Evolutionary conservation across 495 filamentous ascomycete genomes (phyloP).

Genomic region (Neurospora sp.): DNA sequence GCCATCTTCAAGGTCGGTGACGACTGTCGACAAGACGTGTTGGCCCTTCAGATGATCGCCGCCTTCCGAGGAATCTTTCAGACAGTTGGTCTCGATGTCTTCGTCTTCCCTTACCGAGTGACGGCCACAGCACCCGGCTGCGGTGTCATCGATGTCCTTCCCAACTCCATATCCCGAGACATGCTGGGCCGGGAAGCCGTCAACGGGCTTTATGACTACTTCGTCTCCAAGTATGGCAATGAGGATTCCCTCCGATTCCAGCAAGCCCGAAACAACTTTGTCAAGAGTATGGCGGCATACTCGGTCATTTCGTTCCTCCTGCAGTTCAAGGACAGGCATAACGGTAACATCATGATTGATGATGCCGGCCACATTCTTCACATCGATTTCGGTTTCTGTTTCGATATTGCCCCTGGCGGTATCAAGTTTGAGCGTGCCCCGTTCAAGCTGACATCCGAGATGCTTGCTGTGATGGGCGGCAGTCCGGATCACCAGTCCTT

Average conservation of each 20-base stretch:
- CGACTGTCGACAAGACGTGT: constrained; percentile 93
- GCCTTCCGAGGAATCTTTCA: constrained; percentile 96
- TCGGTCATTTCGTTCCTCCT: constrained; percentile 94
- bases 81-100: constrained; percentile 87
- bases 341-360: constrained; percentile 99
- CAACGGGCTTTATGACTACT: constrained; percentile 97
- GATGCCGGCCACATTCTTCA: constrained; percentile 95
- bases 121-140: constrained; percentile 98
- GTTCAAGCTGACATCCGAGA: constrained; percentile 95
- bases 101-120: constrained; percentile 93
- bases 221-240: constrained; percentile 90
- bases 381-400: constrained; percentile 99
- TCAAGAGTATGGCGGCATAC: constrained; percentile 99
- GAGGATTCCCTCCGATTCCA: constrained; percentile 92
- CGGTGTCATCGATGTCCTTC: constrained; percentile 94
- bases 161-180: constrained; percentile 94
- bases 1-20: constrained; percentile 99
- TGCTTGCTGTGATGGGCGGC: constrained; percentile 97
- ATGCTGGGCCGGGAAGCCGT: constrained; percentile 98
- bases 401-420: constrained; percentile 95
- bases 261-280: constrained; percentile 90
- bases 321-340: constrained; percentile 98
- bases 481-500: constrained; percentile 75
- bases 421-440: constrained; percentile 95
- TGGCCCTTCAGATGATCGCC: constrained; percentile 95